Percentiles rank a stretch among this genome's conserved stretches.
Conservation (phyloP, 805 yeast species). For the Dipodascopsis uninucleata region DNA sequence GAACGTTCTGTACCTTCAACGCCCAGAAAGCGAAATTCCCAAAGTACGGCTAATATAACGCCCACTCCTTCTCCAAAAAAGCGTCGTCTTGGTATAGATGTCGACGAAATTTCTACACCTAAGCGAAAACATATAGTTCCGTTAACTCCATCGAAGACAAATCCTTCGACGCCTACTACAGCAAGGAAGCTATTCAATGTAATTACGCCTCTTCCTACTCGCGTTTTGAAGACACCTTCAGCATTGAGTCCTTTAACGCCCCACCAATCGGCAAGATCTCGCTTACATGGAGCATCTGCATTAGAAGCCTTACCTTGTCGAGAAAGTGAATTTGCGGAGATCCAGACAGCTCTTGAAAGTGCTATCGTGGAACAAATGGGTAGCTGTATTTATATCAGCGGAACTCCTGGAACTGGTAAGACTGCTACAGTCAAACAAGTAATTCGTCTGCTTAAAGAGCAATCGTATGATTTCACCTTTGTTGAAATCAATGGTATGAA, state of each 20-base stretch:
- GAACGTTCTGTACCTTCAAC: background rate
- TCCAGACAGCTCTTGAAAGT: conserved; percentile 64
- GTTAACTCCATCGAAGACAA: background rate
- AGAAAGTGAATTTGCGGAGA: conserved; percentile 71
- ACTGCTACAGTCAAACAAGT: conserved; percentile 91
- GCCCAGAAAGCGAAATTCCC: no score
- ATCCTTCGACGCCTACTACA: background rate
- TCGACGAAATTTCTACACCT: background rate
- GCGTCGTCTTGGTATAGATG: background rate
- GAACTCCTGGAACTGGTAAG: conserved; percentile 98
- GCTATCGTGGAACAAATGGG: conserved; percentile 72
- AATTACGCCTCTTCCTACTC: conserved; percentile 26
- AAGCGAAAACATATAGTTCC: background rate
- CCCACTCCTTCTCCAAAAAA: background rate
- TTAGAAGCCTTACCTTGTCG: conserved; percentile 72
- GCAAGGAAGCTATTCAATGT: background rate
- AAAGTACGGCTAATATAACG: no score
- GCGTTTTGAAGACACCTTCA: conserved; percentile 14
- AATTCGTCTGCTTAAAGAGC: conserved; percentile 57
- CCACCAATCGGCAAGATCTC: conserved; percentile 31
- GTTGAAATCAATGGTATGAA: conserved; percentile 90
- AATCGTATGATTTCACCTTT: conserved; percentile 56
- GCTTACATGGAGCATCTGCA: conserved; percentile 39
- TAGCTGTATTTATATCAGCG: conserved; percentile 83
- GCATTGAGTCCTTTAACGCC: conserved; percentile 23